Evolutionary conservation across 495 filamentous ascomycete genomes (phyloP).

Genomic region (Cercophora samala): DNA sequence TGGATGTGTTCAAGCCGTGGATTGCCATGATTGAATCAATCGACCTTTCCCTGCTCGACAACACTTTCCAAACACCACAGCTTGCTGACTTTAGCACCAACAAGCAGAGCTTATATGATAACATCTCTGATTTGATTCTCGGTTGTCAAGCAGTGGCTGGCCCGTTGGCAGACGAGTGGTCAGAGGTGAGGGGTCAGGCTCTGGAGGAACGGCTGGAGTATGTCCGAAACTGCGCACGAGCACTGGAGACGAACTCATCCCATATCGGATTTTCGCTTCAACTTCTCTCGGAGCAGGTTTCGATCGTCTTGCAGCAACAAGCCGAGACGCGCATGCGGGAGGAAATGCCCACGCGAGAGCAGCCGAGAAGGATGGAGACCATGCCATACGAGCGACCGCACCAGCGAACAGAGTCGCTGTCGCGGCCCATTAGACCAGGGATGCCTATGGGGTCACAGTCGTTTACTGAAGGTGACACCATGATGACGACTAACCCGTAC

Average conservation of each 20-base stretch:
- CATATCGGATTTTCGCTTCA: constrained; percentile 86
- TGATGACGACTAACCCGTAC: constrained; percentile 49
- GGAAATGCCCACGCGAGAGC: constrained; percentile 38
- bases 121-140: constrained; percentile 81
- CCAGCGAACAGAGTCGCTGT: constrained; percentile 43
- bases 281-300: constrained; percentile 75
- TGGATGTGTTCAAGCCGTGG: constrained; percentile 85
- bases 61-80: constrained; percentile 76
- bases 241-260: constrained; percentile 80
- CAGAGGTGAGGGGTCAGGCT: constrained; percentile 82
- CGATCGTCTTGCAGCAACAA: constrained; percentile 46
- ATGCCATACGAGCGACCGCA: constrained; percentile 47
- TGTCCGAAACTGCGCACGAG: constrained; percentile 67
- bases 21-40: constrained; percentile 83
- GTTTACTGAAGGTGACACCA: constrained; percentile 61
- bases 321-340: constrained; percentile 38
- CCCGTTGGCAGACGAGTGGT: constrained; percentile 92
- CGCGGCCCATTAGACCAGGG: constrained; percentile 35
- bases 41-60: constrained; percentile 70
- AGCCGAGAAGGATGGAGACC: constrained; percentile 43
- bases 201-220: constrained; percentile 83
- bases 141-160: constrained; percentile 84
- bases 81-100: constrained; percentile 82
- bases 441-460: constrained; percentile 57
- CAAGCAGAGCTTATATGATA: constrained; percentile 90